A percentile compares a stretch with the other conserved stretches of the same genome.
Conservation (phyloP, 441 rosid genomes). For the Croton setiger region DNA sequence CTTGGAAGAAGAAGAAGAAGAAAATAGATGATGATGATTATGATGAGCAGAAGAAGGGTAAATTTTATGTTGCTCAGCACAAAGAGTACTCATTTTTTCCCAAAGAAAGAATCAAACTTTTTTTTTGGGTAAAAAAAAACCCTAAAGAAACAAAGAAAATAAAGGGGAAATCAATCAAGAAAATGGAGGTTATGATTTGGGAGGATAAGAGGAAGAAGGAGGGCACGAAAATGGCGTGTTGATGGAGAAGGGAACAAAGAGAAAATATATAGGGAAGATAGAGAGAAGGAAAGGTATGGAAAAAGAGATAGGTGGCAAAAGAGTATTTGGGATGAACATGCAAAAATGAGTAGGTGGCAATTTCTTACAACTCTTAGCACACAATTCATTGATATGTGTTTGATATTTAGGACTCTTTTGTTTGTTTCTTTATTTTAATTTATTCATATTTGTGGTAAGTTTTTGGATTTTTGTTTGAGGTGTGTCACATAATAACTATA, state of each 20-base stretch:
- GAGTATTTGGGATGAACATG: conserved; percentile 54
- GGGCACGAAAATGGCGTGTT: neutral
- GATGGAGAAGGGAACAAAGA: conserved; percentile 25
- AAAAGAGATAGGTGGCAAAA: conserved; percentile 49
- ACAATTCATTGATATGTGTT: conserved; percentile 31
- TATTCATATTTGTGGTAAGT: too few species aligned
- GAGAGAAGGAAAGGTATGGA: conserved; percentile 12
- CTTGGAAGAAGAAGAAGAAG: conserved; percentile 11
- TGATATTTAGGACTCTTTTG: neutral
- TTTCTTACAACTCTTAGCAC: conserved; percentile 25
- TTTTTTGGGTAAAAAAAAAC: too few species aligned
- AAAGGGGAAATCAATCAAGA: too few species aligned
- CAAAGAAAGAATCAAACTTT: neutral
- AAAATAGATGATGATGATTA: too few species aligned
- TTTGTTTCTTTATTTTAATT: neutral
- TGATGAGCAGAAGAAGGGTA: conserved; percentile 24
- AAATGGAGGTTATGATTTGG: too few species aligned
- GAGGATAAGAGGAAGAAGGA: neutral
- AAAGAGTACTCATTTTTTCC: conserved; percentile 34
- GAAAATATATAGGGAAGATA: conserved; percentile 20
- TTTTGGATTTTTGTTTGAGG: conserved; percentile 3
- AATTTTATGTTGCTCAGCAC: conserved; percentile 50
- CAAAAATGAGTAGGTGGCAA: conserved; percentile 51
- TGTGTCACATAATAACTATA: too few species aligned
- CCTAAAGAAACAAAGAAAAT: neutral